Base-by-base conservation (phyloP, 345 rosid genomes). In the Kandelia obovata region DNA sequence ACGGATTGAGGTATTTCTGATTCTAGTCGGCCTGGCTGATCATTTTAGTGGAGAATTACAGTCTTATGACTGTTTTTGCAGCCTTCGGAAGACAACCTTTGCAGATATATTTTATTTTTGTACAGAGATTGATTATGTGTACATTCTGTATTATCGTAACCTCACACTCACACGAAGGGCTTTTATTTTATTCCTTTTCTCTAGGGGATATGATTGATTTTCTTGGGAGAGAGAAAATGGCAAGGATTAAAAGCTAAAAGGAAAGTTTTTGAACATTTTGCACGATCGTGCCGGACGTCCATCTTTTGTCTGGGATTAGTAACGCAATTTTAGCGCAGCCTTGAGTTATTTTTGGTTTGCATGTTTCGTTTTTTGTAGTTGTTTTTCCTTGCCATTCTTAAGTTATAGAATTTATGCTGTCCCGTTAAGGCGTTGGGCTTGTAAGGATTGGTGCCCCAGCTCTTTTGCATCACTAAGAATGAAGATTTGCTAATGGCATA, bases 131-230 rank as follows among this genome's bases (percentile, higher is more conserved):
- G 47, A 69, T 78, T 72, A 71, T 16, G 58, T 80, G 81, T 80
- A 80, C 64, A 80, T 80, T 71, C 32, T 82, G 90, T 84, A 82
- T 73, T 62, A 72, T 69, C 66, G 58, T 66, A 68, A 74, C 76
- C 68, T 72, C 77, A 75, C 82, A 62, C 68, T 72, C 77, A 75
- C 82, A 62, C 66, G 81, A 71, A 75, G 66, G 39, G 69, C 62
- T 71, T 34, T 66, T 13, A 61, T 56, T 56, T 56, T 15, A 20
- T 53, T 10, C 6, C 11, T 55, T 25, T 11, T 25, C 2, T 25
- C 76, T 13, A 65, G 65, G 77, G 70, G 58, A 32, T 51, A 52
- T 26, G 58, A 65, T 61, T 60, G 27, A 62, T 71, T 46, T 51
- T 67, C 65, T 57, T 67, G 15, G 28, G 7, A 11, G 49, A 21